Percentiles rank a stretch among this genome's conserved stretches.
phyloP scores from a whole-genome alignment of 2,329 filamentous ascomycete species.

The Pseudogymnoascus sp. region DNA sequence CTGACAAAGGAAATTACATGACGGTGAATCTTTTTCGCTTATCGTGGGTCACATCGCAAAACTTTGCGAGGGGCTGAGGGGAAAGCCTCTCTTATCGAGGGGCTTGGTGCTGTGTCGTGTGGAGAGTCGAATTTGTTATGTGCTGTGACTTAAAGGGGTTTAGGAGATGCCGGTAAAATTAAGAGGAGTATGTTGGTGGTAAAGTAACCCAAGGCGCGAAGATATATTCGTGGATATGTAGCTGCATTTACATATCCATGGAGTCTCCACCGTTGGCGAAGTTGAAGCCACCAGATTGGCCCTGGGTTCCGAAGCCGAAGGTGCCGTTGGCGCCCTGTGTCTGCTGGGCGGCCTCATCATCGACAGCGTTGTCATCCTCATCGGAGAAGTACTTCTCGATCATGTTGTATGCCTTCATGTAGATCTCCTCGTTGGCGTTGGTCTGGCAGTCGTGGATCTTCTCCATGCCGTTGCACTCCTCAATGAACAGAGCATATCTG shows the following conservation, averaged over 20 bases:
- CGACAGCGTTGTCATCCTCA: constrained; percentile 72
- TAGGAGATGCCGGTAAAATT: constrained; percentile 13
- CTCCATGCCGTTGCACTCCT: constrained; percentile 98
- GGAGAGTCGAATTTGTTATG: constrained; percentile 7
- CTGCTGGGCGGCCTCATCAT: constrained; percentile 70
- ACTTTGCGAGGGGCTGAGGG: constrained; percentile 13
- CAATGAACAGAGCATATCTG: constrained; percentile 94
- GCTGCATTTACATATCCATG: constrained; percentile 61
- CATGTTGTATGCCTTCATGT: constrained; percentile 99
- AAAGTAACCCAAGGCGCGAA: constrained; percentile 6
- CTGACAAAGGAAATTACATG: constrained; percentile 27
- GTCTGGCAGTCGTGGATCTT: constrained; percentile 99
- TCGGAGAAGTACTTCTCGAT: constrained; percentile 99
- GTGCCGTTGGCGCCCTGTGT: constrained; percentile 55
- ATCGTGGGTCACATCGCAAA: constrained; percentile 27
- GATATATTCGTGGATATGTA: background rate
- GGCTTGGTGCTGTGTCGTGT: constrained; percentile 12
- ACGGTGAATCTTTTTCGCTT: constrained; percentile 31
- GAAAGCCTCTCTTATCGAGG: constrained; percentile 15
- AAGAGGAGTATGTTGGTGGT: constrained; percentile 15
- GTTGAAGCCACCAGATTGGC: constrained; percentile 78
- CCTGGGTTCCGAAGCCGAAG: constrained; percentile 66
- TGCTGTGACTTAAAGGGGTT: constrained; percentile 17
- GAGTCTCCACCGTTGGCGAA: constrained; percentile 69
- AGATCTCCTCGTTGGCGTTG: constrained; percentile 99